These are phyloP conservation scores for Rhizopus microsporus DNA, from an alignment of 371 early-diverging fungal genomes.

Conservation along the genomic window DNA sequence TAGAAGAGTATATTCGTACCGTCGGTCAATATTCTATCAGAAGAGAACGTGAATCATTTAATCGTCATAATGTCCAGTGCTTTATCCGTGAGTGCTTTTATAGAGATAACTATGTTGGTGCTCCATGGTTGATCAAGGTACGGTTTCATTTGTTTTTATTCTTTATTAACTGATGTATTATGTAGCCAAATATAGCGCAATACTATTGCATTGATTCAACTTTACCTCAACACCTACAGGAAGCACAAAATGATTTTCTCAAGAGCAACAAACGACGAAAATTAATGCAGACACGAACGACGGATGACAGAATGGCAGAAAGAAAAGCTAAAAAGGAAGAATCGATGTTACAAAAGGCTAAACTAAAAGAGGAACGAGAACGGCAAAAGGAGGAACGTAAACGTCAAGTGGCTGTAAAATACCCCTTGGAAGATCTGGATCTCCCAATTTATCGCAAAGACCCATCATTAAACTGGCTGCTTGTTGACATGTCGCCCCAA, in stretches of 20 bases:
- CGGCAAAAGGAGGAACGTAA: constrained; percentile 32
- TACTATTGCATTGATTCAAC: constrained; percentile 51
- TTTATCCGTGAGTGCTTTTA: constrained; percentile 69
- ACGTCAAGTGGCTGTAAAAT: constrained; percentile 54
- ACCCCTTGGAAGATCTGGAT: constrained; percentile 65
- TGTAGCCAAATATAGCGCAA: constrained; percentile 45
- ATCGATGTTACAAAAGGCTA: constrained; percentile 32
- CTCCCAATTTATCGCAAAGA: constrained; percentile 55
- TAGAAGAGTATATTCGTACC: constrained; percentile 33
- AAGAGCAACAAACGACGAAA: constrained; percentile 21
- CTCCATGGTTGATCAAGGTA: constrained; percentile 74
- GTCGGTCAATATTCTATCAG: constrained; percentile 19
- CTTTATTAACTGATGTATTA: constrained; percentile 1
- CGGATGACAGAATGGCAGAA: constrained; percentile 38
- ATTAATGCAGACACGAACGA: constrained; percentile 27
- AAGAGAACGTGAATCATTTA: constrained; percentile 50
- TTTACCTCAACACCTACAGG: constrained; percentile 50
- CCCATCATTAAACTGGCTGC: constrained; percentile 43
- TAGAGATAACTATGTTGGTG: constrained; percentile 64
- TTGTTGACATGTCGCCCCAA: constrained; percentile 45
- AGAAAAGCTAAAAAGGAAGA: constrained; percentile 51
- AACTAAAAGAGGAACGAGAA: constrained; percentile 43
- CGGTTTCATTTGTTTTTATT: not conserved
- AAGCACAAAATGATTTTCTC: constrained; percentile 43
- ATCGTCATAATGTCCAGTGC: constrained; percentile 59